Evolutionary conservation across 2,329 filamentous ascomycete genomes (phyloP), one percentile per base, ranked within the genome.

Genomic region (Botrytis elliptica): DNA sequence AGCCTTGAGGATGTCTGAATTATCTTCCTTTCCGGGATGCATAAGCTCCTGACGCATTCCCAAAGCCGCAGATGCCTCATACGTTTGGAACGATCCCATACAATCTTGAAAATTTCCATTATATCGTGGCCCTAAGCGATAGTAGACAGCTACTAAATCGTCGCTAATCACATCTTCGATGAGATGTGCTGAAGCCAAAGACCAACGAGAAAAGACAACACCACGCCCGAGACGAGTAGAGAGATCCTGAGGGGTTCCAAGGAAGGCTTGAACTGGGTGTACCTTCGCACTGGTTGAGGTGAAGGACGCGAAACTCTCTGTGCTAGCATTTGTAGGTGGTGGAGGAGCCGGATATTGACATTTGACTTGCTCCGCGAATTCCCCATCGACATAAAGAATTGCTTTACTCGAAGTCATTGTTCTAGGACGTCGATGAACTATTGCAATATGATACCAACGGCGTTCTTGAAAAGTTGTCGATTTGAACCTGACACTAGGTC

Each of bases 91-190:
- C 2, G 94, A 95, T 8, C 97, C 96, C 22, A 99, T 87, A 78
- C 94, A 96, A 80, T 99, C 96, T 83, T 99, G 96, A 78, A 97
- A 97, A 81, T 99, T 99, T 25, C 96, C 96, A 80, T 94, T 91
- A 78, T 99, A 99, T 66, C 94, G 90, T 38, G 94, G 92, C 0
- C 96, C 95, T 29, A 99, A 90, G 68, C 95, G 93, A 81, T 92
- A 93, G 79, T 97, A 93, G 0, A 99, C 96, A 20, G 95, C 92
- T 72, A 99, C 86, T 75, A 97, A 88, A 82, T 99, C 96, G 80
- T 98, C 95, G 74, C 94, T 97, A 52, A 98, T 85, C 0, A 91
- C 89, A 74, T 97, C 93, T 74, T 95, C 92, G 75, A 98, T 94
- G 8, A 99, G 85, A 81, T 98, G 93, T 1, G 94, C 94, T 67